phyloP scores from a whole-genome alignment of 257 asterid species.

The Fraxinus cuspidata region DNA sequence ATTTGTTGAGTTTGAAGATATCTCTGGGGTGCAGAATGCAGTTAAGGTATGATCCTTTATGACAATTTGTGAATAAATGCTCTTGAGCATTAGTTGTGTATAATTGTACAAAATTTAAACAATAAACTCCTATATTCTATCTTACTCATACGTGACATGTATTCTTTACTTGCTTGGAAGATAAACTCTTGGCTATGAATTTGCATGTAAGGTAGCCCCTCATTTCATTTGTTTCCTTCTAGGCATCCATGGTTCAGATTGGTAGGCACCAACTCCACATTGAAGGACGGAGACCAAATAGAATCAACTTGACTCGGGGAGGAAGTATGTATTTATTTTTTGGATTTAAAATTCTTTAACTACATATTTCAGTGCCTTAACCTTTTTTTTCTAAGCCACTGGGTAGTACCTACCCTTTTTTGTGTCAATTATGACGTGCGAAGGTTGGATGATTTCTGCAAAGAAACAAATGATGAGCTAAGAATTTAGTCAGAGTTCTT shows the following conservation, averaged over 20 bases:
- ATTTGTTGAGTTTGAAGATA: slow-evolving; percentile 91
- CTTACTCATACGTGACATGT: neutral
- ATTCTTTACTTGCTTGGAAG: neutral
- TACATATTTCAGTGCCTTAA: neutral
- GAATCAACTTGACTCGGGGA: slow-evolving; percentile 61
- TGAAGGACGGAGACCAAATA: slow-evolving; percentile 93
- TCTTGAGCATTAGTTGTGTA: neutral
- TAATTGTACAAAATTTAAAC: neutral
- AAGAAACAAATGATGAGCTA: neutral
- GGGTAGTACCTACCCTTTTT: neutral
- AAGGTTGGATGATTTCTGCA: neutral
- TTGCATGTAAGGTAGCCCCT: neutral
- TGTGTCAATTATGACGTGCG: neutral
- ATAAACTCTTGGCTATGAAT: neutral
- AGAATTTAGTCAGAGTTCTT: too few species aligned
- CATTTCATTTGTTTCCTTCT: slow-evolving; percentile 28
- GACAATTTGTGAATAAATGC: slow-evolving; percentile 1
- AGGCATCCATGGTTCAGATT: slow-evolving; percentile 84
- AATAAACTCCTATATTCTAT: neutral
- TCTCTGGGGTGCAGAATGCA: slow-evolving; percentile 93
- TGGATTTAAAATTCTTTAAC: neutral
- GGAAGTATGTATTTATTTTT: slow-evolving; percentile 64
- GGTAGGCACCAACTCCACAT: slow-evolving; percentile 76
- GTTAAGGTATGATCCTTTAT: slow-evolving; percentile 58
- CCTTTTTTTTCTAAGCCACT: slow-evolving; percentile 3